These are phyloP conservation scores for Melampsora medusae DNA, from an alignment of 1,284 basidiomycete genomes.

Conservation along the genomic window DNA sequence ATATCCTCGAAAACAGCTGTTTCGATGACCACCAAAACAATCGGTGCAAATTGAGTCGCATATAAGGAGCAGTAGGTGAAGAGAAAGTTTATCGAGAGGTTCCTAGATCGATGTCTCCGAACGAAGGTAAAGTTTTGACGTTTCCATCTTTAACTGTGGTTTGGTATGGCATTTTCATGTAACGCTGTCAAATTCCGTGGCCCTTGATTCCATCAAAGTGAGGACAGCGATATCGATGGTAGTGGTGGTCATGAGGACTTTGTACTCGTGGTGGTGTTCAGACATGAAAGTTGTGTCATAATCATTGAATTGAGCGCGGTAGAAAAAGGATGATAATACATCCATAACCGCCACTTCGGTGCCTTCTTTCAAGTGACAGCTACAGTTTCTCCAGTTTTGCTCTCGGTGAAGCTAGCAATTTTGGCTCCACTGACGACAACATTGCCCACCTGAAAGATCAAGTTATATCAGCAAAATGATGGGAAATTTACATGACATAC, in stretches of 20 bases:
- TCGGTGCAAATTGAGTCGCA: conserved; percentile 97
- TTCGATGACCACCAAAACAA: conserved; percentile 94
- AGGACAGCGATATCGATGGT: conserved; percentile 79
- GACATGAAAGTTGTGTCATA: conserved; percentile 94
- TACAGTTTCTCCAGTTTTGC: conserved; percentile 75
- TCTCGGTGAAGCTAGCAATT: conserved; percentile 85
- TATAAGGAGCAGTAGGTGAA: conserved; percentile 92
- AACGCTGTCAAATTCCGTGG: conserved; percentile 92
- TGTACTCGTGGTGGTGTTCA: conserved; percentile 80
- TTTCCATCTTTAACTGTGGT: conserved; percentile 78
- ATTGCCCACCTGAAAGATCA: conserved; percentile 73
- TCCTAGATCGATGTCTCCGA: conserved; percentile 75
- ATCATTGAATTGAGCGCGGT: conserved; percentile 89
- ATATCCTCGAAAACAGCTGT: conserved; percentile 97
- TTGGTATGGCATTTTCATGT: conserved; percentile 99
- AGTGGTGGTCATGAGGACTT: conserved; percentile 71
- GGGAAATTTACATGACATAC: conserved; percentile 69
- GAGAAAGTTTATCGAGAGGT: conserved; percentile 95
- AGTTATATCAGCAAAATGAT: conserved; percentile 87
- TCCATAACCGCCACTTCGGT: conserved; percentile 73
- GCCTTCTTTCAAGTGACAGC: conserved; percentile 70
- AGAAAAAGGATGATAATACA: conserved; percentile 91
- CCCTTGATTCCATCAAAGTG: conserved; percentile 99
- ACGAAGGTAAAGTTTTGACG: conserved; percentile 88
- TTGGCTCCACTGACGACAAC: conserved; percentile 83